Conservation (phyloP, 148 eudicot species). For the Rhododendron williamsianum region DNA sequence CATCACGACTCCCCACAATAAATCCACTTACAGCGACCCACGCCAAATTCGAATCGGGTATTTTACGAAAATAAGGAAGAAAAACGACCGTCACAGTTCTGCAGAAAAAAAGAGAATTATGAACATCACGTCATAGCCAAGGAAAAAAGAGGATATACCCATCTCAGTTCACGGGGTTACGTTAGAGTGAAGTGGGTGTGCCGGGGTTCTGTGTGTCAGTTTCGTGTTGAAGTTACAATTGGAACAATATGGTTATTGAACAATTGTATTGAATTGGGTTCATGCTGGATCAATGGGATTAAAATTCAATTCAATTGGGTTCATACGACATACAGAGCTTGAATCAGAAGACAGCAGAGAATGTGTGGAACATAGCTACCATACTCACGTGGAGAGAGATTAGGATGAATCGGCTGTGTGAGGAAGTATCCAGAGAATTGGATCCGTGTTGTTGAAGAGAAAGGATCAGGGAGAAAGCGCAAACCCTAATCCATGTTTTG, state of each 20-base stretch:
- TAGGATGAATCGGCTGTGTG: not conserved
- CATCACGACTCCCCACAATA: slow-evolving; percentile 34
- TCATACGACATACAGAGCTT: not conserved
- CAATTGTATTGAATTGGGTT: too few species aligned
- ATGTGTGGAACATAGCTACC: not conserved
- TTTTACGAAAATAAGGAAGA: not conserved
- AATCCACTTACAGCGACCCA: not conserved
- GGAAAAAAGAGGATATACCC: not conserved
- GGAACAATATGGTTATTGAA: not conserved
- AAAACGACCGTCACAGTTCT: not conserved
- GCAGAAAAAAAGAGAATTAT: not conserved
- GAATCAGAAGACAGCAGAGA: not conserved
- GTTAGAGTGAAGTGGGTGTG: not conserved
- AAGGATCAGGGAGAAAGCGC: not conserved
- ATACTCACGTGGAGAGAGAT: not conserved
- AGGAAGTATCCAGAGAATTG: not conserved
- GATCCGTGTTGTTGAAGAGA: not conserved
- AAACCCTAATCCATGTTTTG: not conserved
- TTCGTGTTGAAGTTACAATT: not conserved
- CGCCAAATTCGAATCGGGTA: not conserved
- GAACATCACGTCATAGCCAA: not conserved
- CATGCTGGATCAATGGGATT: too few species aligned
- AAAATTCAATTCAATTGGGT: not conserved
- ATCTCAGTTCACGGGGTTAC: not conserved
- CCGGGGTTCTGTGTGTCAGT: not conserved